These are phyloP conservation scores for Penicillium flavigenum DNA, from an alignment of 495 filamentous ascomycete species.

Conservation along the genomic window DNA sequence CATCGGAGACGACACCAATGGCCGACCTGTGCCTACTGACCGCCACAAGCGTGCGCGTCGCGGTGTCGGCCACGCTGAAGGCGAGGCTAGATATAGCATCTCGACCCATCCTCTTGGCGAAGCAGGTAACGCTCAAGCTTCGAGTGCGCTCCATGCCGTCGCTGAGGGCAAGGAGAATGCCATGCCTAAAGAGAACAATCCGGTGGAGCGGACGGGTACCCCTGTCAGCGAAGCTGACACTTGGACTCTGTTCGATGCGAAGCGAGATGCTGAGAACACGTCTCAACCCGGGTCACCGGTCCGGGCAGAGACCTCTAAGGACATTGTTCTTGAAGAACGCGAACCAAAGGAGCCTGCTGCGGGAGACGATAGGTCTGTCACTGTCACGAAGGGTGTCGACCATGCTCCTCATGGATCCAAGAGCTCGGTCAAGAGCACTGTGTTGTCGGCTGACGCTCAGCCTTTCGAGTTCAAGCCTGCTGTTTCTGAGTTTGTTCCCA, in stretches of 20 bases:
- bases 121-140: conserved; percentile 36
- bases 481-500: conserved; percentile 47
- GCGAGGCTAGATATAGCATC: conserved; percentile 68
- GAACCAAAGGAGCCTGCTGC: conserved; percentile 13
- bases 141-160: conserved; percentile 24
- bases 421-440: conserved; percentile 25
- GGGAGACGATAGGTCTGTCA: conserved; percentile 9
- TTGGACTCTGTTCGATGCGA: conserved; percentile 45
- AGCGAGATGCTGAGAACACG: conserved; percentile 38
- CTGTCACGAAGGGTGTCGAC: conserved; percentile 4
- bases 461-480: conserved; percentile 62
- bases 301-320: conserved; percentile 21
- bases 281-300: conserved; percentile 37
- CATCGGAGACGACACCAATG: conserved; percentile 33
- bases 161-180: conserved; percentile 52
- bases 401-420: conserved; percentile 30
- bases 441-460: conserved; percentile 65
- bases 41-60: conserved; percentile 72
- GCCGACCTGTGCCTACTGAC: conserved; percentile 41
- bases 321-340: conserved; percentile 14
- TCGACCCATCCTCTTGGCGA: conserved; percentile 51
- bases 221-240: conserved; percentile 43
- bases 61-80: conserved; percentile 58
- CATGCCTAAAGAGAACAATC: conserved; percentile 31
- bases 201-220: conserved; percentile 34